phyloP scores from a whole-genome alignment of 2,329 filamentous ascomycete species.

The Mycosphaerella arachidis region DNA sequence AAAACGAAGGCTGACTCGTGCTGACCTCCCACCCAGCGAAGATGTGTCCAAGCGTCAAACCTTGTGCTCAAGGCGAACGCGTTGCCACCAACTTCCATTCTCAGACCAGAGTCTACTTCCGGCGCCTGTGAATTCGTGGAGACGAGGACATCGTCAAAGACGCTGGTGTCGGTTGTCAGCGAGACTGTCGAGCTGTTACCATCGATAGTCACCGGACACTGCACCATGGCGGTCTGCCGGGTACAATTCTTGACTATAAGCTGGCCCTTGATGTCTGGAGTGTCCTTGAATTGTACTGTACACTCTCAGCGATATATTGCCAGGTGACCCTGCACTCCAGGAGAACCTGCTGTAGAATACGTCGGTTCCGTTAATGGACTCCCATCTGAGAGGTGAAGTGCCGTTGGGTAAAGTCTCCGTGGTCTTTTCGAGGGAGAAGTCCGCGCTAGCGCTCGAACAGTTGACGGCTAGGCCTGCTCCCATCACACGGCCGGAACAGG shows the following conservation, averaged over 20 bases:
- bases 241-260: slow-evolving; percentile 9
- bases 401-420: no score
- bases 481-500: slow-evolving; percentile 4
- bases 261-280: slow-evolving; percentile 1
- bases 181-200: slow-evolving; percentile 11
- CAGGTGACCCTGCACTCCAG: neutral
- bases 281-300: slow-evolving; percentile 9
- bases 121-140: neutral
- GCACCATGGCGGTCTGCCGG: slow-evolving; percentile 5
- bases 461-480: slow-evolving; percentile 4
- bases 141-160: slow-evolving; percentile 4
- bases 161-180: slow-evolving; percentile 1
- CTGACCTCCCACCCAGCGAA: neutral
- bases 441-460: neutral
- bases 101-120: neutral
- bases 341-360: neutral
- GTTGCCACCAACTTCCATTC: slow-evolving; percentile 3
- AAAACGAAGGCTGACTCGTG: neutral
- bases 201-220: slow-evolving; percentile 9
- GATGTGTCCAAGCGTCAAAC: slow-evolving; percentile 2
- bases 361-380: neutral
- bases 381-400: no score
- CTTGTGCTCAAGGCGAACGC: neutral
- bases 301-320: neutral
- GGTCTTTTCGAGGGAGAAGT: no score